Evolutionary conservation across 108 stramenopile species (phyloP), one percentile per base, ranked within the genome.

Genomic region (Cylindrotheca closterium): DNA sequence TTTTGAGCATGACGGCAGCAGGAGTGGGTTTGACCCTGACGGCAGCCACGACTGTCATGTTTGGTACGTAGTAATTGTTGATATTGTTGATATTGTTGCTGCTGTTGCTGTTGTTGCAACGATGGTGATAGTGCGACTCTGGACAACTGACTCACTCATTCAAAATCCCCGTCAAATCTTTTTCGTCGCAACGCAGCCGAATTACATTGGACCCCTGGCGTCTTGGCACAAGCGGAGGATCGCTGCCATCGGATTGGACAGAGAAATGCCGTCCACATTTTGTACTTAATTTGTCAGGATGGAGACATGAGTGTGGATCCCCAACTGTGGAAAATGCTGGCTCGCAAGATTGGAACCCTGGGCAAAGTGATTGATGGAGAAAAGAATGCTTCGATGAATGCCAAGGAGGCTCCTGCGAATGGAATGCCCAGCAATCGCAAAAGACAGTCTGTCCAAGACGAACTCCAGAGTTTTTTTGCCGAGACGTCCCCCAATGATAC

Each of bases 231-330:
- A 50, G 95, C 95, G 0, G 96, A 97, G 75, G 96, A 97, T 82
- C 83, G 96, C 4, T 85, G 87, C 21, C 96, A 97, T 79, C 87
- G 96, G n/a, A 91, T 96, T 28, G 94, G 93, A 18, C 96, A 97
- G 71, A 50, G 29, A 3, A 74, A 81, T 49, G 73, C 79, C 12
- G 95, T 96, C 4, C 92, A 95, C 66, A 74, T 97, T 0, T 73
- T 88, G 71, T 94, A 94, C 68, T 89, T 88, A 12, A 77, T 96
- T 7, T 82, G 83, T 58, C 77, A 83, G 52, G 89, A 84, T 66
- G 51, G 49, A 30, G 73, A 78, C 0, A 30, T 76, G 21, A 77
- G 81, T 29, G 61, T 91, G 18, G 95, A 96, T 68, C 71, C 75
- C 54, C 60, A 50, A n/a, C 57, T 96, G 2, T 96, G 95, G 91